Evolutionary conservation across 2,329 filamentous ascomycete genomes (phyloP).

Genomic region (Fusarium caatingaense): DNA sequence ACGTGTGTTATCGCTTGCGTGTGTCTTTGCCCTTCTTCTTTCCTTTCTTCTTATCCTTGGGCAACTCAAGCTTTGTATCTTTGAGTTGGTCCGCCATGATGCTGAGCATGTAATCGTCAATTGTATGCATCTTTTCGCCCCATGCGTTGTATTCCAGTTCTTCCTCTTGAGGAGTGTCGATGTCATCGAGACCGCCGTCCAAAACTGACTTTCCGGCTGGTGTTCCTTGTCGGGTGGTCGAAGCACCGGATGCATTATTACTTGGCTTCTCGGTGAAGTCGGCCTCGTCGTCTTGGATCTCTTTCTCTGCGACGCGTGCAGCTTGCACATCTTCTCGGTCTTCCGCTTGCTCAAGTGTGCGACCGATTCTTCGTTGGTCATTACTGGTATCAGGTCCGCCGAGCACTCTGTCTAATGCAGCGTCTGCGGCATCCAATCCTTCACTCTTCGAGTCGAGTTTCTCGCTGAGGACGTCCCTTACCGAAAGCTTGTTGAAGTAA

Average conservation of each 20-base stretch:
- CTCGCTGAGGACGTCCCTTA: constrained; percentile 74
- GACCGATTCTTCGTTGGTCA: constrained; percentile 71
- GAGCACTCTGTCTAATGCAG: constrained; percentile 87
- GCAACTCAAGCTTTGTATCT: constrained; percentile 69
- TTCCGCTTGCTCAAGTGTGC: constrained; percentile 88
- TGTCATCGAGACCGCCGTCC: constrained; percentile 47
- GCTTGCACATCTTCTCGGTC: constrained; percentile 92
- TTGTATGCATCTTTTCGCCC: constrained; percentile 67
- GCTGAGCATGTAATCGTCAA: constrained; percentile 81
- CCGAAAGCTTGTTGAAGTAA: constrained; percentile 85
- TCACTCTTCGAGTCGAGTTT: constrained; percentile 61
- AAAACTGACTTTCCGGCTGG: constrained; percentile 56
- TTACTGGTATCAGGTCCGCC: constrained; percentile 71
- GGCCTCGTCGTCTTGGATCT: constrained; percentile 85
- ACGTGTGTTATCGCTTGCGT: constrained; percentile 63
- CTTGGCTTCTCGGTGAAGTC: constrained; percentile 80
- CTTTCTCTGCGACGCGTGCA: constrained; percentile 87
- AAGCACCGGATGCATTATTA: constrained; percentile 58
- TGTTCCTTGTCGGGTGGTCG: constrained; percentile 64
- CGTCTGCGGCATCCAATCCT: constrained; percentile 77
- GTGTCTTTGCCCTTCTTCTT: constrained; percentile 70
- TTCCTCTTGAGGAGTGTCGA: constrained; percentile 50
- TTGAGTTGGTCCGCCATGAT: constrained; percentile 73
- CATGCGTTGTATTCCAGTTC: constrained; percentile 68
- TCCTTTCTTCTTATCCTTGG: constrained; percentile 72